These are phyloP conservation scores for Rhizopus delemar DNA, from an alignment of 371 early-diverging fungal genomes.

Conservation along the genomic window DNA sequence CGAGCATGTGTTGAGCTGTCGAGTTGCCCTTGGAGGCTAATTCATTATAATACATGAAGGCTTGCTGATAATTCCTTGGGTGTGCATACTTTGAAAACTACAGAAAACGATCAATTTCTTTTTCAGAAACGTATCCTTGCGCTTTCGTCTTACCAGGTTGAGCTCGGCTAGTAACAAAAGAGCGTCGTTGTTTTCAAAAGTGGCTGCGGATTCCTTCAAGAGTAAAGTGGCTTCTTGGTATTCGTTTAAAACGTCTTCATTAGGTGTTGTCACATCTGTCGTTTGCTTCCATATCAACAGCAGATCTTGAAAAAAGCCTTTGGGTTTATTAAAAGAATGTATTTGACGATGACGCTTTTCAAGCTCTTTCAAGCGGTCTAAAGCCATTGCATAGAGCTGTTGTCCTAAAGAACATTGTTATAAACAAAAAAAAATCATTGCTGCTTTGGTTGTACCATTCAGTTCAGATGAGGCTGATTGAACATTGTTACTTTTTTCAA, in stretches of 20 bases:
- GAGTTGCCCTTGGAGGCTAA: constrained; percentile 75
- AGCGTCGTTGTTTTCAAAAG: constrained; percentile 49
- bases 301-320: constrained; percentile 10
- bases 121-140: background rate
- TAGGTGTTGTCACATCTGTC: constrained; percentile 2
- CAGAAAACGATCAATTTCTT: background rate
- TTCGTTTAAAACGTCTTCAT: constrained; percentile 9
- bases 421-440: background rate
- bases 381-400: constrained; percentile 31
- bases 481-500: constrained; percentile 8
- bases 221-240: constrained; percentile 2
- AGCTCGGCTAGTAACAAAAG: constrained; percentile 56
- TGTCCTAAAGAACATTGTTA: constrained; percentile 20
- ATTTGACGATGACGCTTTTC: constrained; percentile 13
- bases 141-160: constrained; percentile 49
- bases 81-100: constrained; percentile 62
- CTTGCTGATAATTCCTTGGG: constrained; percentile 56
- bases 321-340: background rate
- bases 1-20: constrained; percentile 86
- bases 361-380: constrained; percentile 29
- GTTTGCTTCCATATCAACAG: constrained; percentile 2
- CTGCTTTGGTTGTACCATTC: constrained; percentile 11
- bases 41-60: constrained; percentile 61
- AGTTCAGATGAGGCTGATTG: background rate
- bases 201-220: constrained; percentile 20